Conservation (phyloP, 129 eudicot genomes). For the Saussurea involucrata region DNA sequence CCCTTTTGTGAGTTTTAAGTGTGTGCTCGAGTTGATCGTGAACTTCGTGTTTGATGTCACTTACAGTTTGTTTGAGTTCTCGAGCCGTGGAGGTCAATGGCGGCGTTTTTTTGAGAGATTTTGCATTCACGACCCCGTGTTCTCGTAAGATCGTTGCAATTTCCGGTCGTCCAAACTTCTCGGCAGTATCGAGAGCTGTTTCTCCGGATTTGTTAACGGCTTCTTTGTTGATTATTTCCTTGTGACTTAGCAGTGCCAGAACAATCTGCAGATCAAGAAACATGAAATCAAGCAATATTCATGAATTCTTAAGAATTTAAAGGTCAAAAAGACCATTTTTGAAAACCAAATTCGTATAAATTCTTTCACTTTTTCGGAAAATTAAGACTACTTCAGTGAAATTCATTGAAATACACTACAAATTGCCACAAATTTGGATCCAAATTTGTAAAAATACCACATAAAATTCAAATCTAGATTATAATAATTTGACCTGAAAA, state of each 20-base stretch:
- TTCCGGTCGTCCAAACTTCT: conserved; percentile 37
- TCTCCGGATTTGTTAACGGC: conserved; percentile 65
- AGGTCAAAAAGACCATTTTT: conserved; percentile 1
- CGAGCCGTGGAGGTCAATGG: conserved; percentile 36
- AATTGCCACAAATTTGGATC: neutral
- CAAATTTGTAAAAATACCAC: neutral
- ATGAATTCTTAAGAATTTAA: neutral
- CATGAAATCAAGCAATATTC: conserved; percentile 1
- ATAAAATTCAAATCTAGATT: neutral
- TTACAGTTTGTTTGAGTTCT: conserved; percentile 65
- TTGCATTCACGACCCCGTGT: conserved; percentile 50
- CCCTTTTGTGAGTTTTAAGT: conserved; percentile 39
- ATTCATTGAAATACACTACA: neutral
- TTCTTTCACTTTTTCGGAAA: neutral
- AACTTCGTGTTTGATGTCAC: conserved; percentile 75
- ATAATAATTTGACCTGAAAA: conserved; percentile 3
- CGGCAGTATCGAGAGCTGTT: conserved; percentile 64
- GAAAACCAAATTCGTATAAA: neutral
- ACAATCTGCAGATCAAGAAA: conserved; percentile 44
- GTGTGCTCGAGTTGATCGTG: conserved; percentile 65
- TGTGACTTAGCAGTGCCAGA: conserved; percentile 36
- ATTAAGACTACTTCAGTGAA: neutral
- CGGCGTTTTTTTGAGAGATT: conserved; percentile 27
- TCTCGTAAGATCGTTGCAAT: conserved; percentile 34
- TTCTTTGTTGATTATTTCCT: conserved; percentile 41